phyloP scores from a whole-genome alignment of 495 filamentous ascomycete species.

The Lepraria neglecta region DNA sequence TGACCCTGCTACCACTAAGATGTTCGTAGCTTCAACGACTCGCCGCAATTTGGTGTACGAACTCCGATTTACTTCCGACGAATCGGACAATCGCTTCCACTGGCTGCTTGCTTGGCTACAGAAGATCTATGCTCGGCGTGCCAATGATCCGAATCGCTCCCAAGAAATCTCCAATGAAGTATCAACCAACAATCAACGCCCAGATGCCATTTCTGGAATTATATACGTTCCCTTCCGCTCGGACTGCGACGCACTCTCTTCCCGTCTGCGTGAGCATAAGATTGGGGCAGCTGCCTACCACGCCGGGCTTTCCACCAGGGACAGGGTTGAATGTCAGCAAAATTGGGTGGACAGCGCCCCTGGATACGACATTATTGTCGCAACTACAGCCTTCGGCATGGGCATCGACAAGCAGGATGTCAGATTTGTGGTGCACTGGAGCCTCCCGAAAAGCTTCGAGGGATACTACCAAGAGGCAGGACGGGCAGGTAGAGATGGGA shows the following conservation, averaged over 20 bases:
- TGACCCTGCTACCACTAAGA: conserved; percentile 50
- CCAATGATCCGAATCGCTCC: conserved; percentile 37
- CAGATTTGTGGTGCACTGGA: conserved; percentile 90
- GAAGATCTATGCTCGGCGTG: conserved; percentile 58
- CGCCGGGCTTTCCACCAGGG: conserved; percentile 41
- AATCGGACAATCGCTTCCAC: conserved; percentile 61
- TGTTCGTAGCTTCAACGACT: conserved; percentile 73
- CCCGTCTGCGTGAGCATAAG: conserved; percentile 32
- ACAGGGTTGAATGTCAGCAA: conserved; percentile 43
- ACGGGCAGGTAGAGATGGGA: conserved; percentile 81
- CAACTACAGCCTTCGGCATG: conserved; percentile 96
- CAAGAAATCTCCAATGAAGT: conserved; percentile 44
- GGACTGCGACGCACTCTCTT: conserved; percentile 68
- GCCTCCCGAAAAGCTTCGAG: conserved; percentile 84
- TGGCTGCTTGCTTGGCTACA: conserved; percentile 70
- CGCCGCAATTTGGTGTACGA: conserved; percentile 88
- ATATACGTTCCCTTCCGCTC: conserved; percentile 80
- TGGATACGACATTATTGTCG: conserved; percentile 84
- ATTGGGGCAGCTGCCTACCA: conserved; percentile 48
- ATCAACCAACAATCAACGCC: conserved; percentile 41
- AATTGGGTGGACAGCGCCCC: conserved; percentile 70
- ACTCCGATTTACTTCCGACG: conserved; percentile 73
- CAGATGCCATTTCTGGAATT: conserved; percentile 69
- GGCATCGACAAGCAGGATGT: conserved; percentile 94
- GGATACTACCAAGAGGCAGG: conserved; percentile 95